Conservation (phyloP, 371 early-diverging fungal genomes). For the Apophysomyces sp. region DNA sequence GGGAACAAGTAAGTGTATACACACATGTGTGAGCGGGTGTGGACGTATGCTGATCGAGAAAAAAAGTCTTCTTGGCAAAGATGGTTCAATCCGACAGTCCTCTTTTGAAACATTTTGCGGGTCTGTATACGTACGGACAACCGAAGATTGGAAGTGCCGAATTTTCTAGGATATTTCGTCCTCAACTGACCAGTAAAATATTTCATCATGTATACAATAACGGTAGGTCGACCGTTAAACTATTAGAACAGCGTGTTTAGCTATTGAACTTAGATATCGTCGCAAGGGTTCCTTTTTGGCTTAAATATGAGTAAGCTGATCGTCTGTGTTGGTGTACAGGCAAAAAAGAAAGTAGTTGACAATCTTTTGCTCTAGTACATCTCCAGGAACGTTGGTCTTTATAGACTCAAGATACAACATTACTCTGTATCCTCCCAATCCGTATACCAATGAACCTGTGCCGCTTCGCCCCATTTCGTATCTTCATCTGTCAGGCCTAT, state of each 20-base stretch:
- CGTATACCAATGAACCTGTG: slow-evolving; percentile 53
- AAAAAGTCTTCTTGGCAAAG: slow-evolving; percentile 53
- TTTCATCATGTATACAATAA: slow-evolving; percentile 64
- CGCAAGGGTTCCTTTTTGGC: slow-evolving; percentile 34
- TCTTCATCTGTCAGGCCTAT: slow-evolving; percentile 56
- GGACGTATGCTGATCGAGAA: no score
- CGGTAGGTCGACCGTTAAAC: no score
- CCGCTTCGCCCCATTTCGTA: slow-evolving; percentile 58
- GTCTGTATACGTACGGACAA: slow-evolving; percentile 58
- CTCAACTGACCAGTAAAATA: slow-evolving; percentile 49
- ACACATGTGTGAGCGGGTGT: background rate
- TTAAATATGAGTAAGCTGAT: slow-evolving; percentile 13
- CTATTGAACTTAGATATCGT: slow-evolving; percentile 38
- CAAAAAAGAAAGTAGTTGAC: no score
- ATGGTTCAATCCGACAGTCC: slow-evolving; percentile 59
- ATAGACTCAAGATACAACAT: slow-evolving; percentile 54
- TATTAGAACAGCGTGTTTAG: no score
- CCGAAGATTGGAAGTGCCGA: slow-evolving; percentile 60
- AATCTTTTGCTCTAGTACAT: slow-evolving; percentile 31
- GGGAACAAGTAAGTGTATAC: slow-evolving; percentile 36
- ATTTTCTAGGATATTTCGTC: slow-evolving; percentile 50
- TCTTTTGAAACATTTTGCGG: slow-evolving; percentile 52
- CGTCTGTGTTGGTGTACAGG: no score
- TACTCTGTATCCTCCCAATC: slow-evolving; percentile 61
- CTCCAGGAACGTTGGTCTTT: slow-evolving; percentile 60